A percentile compares a stretch with the other conserved stretches of the same genome.
These are phyloP conservation scores for Chaetoscypha palmicola DNA, from an alignment of 2,329 filamentous ascomycete species.

Conservation along the genomic window DNA sequence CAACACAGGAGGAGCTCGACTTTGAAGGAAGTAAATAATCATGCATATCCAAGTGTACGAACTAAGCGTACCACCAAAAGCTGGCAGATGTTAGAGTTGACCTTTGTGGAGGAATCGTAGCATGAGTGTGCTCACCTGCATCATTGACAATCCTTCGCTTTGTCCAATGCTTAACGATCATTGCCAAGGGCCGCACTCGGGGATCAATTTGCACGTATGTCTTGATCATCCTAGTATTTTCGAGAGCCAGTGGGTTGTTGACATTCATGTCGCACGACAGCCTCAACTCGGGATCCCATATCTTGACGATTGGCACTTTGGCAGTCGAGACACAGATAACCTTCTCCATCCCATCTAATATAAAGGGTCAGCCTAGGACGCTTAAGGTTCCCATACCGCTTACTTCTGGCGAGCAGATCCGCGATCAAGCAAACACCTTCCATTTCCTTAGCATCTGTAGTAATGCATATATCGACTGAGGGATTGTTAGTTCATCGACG, in stretches of 20 bases:
- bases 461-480: conserved; percentile 94
- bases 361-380: conserved; percentile 30
- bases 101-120: background rate
- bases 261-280: conserved; percentile 97
- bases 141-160: conserved; percentile 89
- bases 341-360: conserved; percentile 87
- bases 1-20: conserved; percentile 73
- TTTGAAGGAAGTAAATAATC: conserved; percentile 93
- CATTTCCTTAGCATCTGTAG: conserved; percentile 78
- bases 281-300: conserved; percentile 89
- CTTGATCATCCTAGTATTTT: conserved; percentile 97
- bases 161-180: conserved; percentile 98
- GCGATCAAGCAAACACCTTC: conserved; percentile 89
- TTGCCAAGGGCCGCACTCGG: conserved; percentile 82
- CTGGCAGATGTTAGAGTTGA: conserved; percentile 39
- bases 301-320: conserved; percentile 97
- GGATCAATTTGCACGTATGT: conserved; percentile 93
- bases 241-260: conserved; percentile 89
- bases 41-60: conserved; percentile 99
- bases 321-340: conserved; percentile 91
- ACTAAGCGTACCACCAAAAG: conserved; percentile 86
- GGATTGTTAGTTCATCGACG: conserved; percentile 4
- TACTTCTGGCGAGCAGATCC: conserved; percentile 77
- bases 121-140: conserved; percentile 63
- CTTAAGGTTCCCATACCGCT: conserved; percentile 32